Evolutionary conservation across 1,284 basidiomycete genomes (phyloP).

Genomic region (Cryptococcus sp.): DNA sequence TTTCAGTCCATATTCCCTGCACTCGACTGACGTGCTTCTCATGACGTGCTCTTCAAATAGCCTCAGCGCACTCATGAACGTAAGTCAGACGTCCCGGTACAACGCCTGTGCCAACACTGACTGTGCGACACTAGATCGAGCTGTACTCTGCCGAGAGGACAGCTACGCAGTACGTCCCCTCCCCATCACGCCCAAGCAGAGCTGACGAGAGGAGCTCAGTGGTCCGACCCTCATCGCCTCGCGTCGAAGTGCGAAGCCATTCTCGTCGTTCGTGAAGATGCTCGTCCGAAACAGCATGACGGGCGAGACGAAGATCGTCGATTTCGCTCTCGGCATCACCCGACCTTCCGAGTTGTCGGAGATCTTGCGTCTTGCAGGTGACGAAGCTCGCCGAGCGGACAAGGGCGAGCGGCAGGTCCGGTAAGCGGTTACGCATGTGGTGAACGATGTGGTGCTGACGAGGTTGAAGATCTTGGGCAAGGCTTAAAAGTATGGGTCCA

Average conservation of each 20-base stretch:
- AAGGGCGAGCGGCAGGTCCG: slow-evolving; percentile 1
- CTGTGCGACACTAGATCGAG: slow-evolving; percentile 11
- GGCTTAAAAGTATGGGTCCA: slow-evolving; percentile 1
- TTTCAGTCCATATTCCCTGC: not conserved
- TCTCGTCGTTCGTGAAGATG: slow-evolving; percentile 23
- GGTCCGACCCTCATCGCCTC: slow-evolving; percentile 30
- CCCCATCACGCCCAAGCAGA: not conserved
- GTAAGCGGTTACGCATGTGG: not conserved
- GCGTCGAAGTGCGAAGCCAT: slow-evolving; percentile 4
- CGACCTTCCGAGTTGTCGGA: slow-evolving; percentile 6
- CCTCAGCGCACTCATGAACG: slow-evolving; percentile 11
- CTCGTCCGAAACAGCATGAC: not conserved
- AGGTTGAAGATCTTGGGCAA: slow-evolving; percentile 13
- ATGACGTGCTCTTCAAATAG: too few species aligned
- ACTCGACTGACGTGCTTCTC: not conserved
- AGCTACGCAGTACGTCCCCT: slow-evolving; percentile 25
- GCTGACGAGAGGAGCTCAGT: slow-evolving; percentile 15
- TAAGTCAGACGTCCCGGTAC: slow-evolving; percentile 2
- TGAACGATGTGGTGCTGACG: not conserved
- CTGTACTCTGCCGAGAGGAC: slow-evolving; percentile 19
- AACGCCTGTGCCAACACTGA: not conserved
- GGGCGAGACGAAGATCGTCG: not conserved
- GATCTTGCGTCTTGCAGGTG: slow-evolving; percentile 16
- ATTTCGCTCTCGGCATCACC: slow-evolving; percentile 8
- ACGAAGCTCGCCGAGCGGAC: slow-evolving; percentile 25